These are phyloP conservation scores for Helicocarpus griseus DNA, from an alignment of 2,329 filamentous ascomycete species.

Conservation along the genomic window DNA sequence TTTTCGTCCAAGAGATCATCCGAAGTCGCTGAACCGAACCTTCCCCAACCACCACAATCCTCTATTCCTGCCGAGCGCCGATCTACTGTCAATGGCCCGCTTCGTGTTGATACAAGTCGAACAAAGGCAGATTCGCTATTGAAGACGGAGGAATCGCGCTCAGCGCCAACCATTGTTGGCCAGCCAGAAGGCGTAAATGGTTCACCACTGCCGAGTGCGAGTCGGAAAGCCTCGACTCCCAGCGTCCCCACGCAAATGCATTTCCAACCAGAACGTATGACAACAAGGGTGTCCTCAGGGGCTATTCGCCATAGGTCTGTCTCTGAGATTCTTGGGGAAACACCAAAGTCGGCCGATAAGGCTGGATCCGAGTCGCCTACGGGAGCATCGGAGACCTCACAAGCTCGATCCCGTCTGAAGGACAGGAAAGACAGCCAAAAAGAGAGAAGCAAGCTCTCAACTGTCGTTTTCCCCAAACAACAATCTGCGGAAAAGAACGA, in stretches of 20 bases:
- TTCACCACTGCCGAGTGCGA: conserved; percentile 8
- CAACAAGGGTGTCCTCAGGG: conserved; percentile 60
- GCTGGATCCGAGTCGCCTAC: conserved; percentile 18
- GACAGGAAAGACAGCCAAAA: conserved; percentile 51
- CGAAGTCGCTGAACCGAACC: neutral
- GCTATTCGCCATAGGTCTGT: conserved; percentile 63
- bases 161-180: neutral
- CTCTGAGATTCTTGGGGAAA: conserved; percentile 59
- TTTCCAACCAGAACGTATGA: conserved; percentile 47
- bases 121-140: neutral
- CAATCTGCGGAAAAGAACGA: conserved; percentile 40
- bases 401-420: conserved; percentile 32
- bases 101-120: neutral
- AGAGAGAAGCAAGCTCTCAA: conserved; percentile 54
- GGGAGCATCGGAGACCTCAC: conserved; percentile 19
- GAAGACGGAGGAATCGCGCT: neutral
- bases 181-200: conserved; percentile 7
- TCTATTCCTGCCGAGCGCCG: neutral
- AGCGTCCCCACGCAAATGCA: conserved; percentile 9
- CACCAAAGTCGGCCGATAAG: conserved; percentile 36
- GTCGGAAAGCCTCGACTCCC: neutral
- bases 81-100: neutral
- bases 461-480: conserved; percentile 68
- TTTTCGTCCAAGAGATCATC: neutral
- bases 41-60: neutral